Evolutionary conservation across 768 basidiomycete species (phyloP).

Genomic region (Lactarius hatsudake): DNA sequence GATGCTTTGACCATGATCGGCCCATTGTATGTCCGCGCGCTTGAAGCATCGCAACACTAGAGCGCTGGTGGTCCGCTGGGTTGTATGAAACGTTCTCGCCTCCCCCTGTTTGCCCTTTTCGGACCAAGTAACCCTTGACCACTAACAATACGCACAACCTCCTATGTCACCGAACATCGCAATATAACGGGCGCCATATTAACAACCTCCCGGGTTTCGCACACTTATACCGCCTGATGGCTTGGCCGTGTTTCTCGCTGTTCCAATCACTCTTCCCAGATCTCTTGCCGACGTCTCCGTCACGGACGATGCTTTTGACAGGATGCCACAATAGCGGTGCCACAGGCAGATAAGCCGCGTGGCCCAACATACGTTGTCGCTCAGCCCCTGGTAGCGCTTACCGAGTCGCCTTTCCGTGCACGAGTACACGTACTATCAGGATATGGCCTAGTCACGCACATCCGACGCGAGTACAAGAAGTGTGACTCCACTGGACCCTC

Average conservation of each 20-base stretch:
- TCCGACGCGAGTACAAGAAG: conserved; percentile 17
- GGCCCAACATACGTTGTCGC: conserved; percentile 11
- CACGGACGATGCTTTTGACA: neutral
- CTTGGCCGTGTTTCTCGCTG: neutral
- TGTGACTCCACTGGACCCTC: neutral
- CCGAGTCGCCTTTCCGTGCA: conserved; percentile 4
- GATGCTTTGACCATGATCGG: conserved; percentile 1
- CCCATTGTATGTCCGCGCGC: conserved; percentile 12
- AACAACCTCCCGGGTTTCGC: neutral
- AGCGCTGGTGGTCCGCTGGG: conserved; percentile 16
- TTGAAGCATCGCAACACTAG: conserved; percentile 24
- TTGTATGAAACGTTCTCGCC: conserved; percentile 16
- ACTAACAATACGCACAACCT: neutral
- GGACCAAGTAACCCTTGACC: conserved; percentile 4
- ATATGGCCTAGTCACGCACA: conserved; percentile 14
- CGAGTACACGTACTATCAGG: conserved; percentile 27
- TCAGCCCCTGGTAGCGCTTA: conserved; percentile 10
- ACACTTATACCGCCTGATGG: neutral
- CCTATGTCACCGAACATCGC: conserved; percentile 13
- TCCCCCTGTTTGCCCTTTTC: conserved; percentile 5
- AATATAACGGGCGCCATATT: neutral
- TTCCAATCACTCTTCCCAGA: neutral
- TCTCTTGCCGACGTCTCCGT: neutral
- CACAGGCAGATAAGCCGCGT: conserved; percentile 17
- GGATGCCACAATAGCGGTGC: conserved; percentile 23